Base-by-base conservation (phyloP, 1,284 basidiomycete species). In the Apiotrichum sp. region DNA sequence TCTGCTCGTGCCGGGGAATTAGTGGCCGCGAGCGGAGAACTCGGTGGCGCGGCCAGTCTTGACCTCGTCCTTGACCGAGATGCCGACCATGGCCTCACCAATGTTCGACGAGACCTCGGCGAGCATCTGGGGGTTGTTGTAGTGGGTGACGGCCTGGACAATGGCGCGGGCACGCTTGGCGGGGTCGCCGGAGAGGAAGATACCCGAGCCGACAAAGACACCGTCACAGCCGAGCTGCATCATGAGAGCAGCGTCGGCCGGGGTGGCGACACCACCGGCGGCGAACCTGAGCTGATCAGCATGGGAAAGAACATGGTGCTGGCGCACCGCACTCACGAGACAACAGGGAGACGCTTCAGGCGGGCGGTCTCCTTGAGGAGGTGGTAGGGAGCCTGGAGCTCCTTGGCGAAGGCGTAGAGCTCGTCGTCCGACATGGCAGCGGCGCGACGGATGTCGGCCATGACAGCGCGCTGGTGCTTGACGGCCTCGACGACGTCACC, bases 211-310 rank as follows among this genome's bases (percentile, higher is more conserved):
- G 63, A 96, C 93, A 66, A 91, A 92, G 42, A 92, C 89, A 81
- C 96, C 95, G 73, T 98, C 95, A 74, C 91, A 93, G 49, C 95
- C 93, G 40, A 99, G 84, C 74, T 98, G 93, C 95, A 98, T 98
- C 95, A 98, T 97, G 63, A 99, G 78, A 3, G 96, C 96, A 29
- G 95, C 96, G 75, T 99, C 95, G 62, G 74, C 93, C 48, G 95
- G 95, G 5, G 95, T 98, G 50, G 96, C 93, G 57, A 98, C 85
- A 63, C 95, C 95, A 59, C 95, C 95, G 50, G 95, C 93, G n/a
- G 90, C 91, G 73, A 93, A 93, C 72, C 36, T 88, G 90, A 55
- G 5, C 22, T 22, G 22, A 46, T 44, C 43, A 38, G 47, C 6
- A 13, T n/a, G 4, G 29, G 16, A 5, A 43, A 14, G 8, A 4